Conservation (phyloP, 1,139 yeast genomes). For the Zygosaccharomyces sapae region DNA sequence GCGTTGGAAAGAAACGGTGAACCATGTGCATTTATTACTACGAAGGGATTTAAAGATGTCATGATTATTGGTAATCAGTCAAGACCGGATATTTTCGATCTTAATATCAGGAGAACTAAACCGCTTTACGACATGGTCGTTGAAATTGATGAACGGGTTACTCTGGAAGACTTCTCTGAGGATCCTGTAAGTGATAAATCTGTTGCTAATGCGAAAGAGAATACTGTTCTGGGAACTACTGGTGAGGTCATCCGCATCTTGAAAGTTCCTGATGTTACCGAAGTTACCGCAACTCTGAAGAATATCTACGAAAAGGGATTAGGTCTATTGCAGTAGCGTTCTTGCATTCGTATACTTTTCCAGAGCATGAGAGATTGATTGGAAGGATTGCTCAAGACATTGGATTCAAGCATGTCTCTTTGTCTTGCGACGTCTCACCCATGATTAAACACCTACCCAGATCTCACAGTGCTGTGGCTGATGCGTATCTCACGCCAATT, state of each 20-base stretch:
- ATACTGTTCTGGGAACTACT: conserved; percentile 49
- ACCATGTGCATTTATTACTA: conserved; percentile 46
- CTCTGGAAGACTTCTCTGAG: conserved; percentile 62
- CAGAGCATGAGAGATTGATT: conserved; percentile 57
- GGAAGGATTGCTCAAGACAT: conserved; percentile 55
- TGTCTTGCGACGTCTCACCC: conserved; percentile 64
- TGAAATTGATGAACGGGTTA: conserved; percentile 68
- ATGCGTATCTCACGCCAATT: conserved; percentile 74
- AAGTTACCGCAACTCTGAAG: conserved; percentile 41
- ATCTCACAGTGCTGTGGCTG: conserved; percentile 70
- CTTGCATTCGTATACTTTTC: conserved; percentile 65
- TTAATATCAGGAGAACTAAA: conserved; percentile 54
- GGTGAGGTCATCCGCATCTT: conserved; percentile 61
- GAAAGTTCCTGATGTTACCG: conserved; percentile 44
- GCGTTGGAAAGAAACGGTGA: conserved; percentile 54
- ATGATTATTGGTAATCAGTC: conserved; percentile 69
- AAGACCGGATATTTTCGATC: conserved; percentile 59
- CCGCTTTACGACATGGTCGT: conserved; percentile 60
- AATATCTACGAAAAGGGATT: conserved; percentile 50
- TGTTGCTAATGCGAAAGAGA: conserved; percentile 30
- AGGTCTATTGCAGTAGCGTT: conserved; percentile 64
- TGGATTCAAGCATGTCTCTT: conserved; percentile 60
- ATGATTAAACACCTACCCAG: conserved; percentile 70
- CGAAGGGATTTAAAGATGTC: conserved; percentile 54
- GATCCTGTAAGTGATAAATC: conserved; percentile 43